Conservation (phyloP, 352 stramenopile species). For the Pythium brassicae region DNA sequence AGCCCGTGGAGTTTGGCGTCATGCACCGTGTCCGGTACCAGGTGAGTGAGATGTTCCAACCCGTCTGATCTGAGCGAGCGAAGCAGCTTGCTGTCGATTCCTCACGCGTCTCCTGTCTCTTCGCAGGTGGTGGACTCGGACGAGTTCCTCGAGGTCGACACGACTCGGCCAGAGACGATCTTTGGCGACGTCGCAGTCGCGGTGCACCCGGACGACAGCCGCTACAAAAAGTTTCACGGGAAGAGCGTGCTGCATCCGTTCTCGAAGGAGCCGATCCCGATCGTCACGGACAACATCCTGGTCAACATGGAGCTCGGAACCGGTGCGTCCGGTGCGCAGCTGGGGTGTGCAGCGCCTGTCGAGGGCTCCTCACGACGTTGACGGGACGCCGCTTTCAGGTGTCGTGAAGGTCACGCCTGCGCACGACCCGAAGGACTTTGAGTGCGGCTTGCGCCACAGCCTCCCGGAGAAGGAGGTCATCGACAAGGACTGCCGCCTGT, state of each 20-base stretch:
- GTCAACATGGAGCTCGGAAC: conserved; percentile 99
- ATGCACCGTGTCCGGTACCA: conserved; percentile 82
- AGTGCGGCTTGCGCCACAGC: conserved; percentile 94
- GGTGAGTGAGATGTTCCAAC: conserved; percentile 14
- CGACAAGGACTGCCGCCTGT: conserved; percentile 66
- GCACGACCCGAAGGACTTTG: conserved; percentile 99
- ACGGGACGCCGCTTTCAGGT: conserved; percentile 19
- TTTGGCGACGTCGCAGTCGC: conserved; percentile 98
- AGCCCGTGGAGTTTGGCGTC: conserved; percentile 78
- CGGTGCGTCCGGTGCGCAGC: conserved; percentile 75
- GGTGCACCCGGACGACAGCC: conserved; percentile 94
- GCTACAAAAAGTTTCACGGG: conserved; percentile 95
- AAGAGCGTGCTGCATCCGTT: conserved; percentile 96
- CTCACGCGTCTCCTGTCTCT: too few relatives aligned
- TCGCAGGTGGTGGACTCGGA: conserved; percentile 44
- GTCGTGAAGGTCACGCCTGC: conserved; percentile 97
- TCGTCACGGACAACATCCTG: conserved; percentile 93
- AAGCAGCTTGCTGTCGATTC: too few relatives aligned
- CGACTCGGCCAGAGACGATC: conserved; percentile 98
- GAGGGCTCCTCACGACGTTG: not conserved
- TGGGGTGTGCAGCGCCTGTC: not conserved
- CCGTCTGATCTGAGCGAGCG: not conserved
- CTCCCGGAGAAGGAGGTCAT: conserved; percentile 83
- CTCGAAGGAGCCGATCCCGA: conserved; percentile 84
- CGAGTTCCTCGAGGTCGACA: conserved; percentile 92